These are phyloP conservation scores for Citrus maxima DNA, from an alignment of 345 rosid genomes.

Conservation along the genomic window DNA sequence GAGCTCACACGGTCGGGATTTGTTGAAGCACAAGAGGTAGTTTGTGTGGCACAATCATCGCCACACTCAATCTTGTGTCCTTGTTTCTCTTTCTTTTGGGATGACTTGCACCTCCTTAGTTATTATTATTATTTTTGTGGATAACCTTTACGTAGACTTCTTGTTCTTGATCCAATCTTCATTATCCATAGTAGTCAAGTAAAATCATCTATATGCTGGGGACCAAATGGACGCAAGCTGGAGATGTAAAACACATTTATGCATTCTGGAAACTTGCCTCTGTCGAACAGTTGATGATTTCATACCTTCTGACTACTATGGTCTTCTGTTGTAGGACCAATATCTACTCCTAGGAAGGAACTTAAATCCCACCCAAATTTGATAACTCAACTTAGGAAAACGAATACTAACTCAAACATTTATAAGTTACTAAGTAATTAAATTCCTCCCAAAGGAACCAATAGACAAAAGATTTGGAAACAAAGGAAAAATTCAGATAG, in stretches of 20 bases:
- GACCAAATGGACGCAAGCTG: background rate
- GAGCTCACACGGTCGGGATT: constrained; percentile 97
- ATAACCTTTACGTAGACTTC: background rate
- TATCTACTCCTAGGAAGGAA: background rate
- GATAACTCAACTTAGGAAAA: background rate
- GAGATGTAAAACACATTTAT: background rate
- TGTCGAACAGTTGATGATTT: background rate
- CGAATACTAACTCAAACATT: background rate
- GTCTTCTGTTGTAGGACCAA: background rate
- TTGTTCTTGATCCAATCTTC: background rate
- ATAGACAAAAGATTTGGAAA: background rate
- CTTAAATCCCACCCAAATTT: background rate
- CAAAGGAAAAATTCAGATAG: background rate
- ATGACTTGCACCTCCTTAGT: background rate
- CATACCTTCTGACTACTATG: background rate
- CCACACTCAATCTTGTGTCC: background rate
- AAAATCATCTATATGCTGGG: background rate
- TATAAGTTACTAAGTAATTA: background rate
- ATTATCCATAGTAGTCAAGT: background rate
- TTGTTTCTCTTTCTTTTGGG: background rate
- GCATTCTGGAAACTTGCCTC: background rate
- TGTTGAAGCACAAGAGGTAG: constrained; percentile 88
- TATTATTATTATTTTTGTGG: background rate
- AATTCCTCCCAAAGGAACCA: background rate
- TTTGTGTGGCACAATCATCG: constrained; percentile 8